Base-by-base conservation (phyloP, 305 asterid genomes). In the Solanum hybrid region DNA sequence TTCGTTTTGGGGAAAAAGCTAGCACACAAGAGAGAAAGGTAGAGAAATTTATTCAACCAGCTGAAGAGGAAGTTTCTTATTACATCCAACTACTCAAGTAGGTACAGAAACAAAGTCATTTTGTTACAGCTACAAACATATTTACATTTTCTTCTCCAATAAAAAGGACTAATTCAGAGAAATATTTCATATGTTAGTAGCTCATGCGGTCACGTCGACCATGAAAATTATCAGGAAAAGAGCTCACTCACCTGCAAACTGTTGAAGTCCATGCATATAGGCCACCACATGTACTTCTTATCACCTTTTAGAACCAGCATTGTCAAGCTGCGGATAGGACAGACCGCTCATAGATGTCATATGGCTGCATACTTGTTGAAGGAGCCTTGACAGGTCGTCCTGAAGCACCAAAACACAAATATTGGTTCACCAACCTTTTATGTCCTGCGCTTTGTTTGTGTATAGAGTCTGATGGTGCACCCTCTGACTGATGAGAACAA, bases 321-420 rank as follows among this genome's bases (percentile, higher is more conserved):
- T 22, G 31, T 40, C 92, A 93, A 86, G 94, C 92, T 13, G 92
- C 91, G 38, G 97, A 92, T 26, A 93, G 86, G 84, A 93, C 94
- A 10, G 95, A 91, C 7, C 92, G 94, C 87, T 94, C 97, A 22
- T 95, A 94, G 22, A 94, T 66, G 42, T 96, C 97, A 36, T 79
- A 95, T 6, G 97, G 94, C 89, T 91, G 95, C 87, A 51, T 84
- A 71, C 12, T 31, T 1, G 42, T 84, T 84, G 87, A 84, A 14
- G 91, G 12, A 6, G 90, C 90, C 86, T 91, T 94, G 16, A 90
- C 37, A n/a, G 88, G 88, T 85, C 90, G 91, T 76, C 92, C 87
- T 10, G 91, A 93, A 31, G 87, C 75, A 26, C 98, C 96, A 71
- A 94, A 94, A 91, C 98, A 94, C 20, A 96, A 92, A 90, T 91